Conservation (phyloP, 306 rosid genomes). For the Echinosophora koreensis region DNA sequence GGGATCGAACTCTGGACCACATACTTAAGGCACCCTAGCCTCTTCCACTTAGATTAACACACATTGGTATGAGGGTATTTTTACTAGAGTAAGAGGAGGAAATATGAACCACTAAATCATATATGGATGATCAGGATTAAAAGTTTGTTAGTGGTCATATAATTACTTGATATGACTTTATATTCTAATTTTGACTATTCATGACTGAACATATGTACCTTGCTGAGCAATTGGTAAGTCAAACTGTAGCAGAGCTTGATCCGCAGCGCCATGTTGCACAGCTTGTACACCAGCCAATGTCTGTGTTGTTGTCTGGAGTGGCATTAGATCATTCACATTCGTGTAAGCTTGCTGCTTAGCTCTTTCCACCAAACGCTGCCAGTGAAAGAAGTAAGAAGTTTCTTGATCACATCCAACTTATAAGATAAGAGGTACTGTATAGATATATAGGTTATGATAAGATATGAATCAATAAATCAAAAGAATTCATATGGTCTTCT, state of each 20-base stretch:
- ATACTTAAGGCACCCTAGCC: too few relatives aligned
- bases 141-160: too few relatives aligned
- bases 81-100: too few relatives aligned
- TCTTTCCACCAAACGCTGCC: conserved; percentile 46
- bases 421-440: background rate
- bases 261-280: conserved; percentile 16
- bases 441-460: background rate
- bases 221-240: conserved; percentile 24
- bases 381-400: background rate
- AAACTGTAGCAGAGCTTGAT: conserved; percentile 32
- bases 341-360: conserved; percentile 25
- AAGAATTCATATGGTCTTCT: too few relatives aligned
- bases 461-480: background rate
- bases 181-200: too few relatives aligned
- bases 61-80: too few relatives aligned
- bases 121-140: too few relatives aligned
- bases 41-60: too few relatives aligned
- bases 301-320: background rate
- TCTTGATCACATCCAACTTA: background rate
- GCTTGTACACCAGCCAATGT: conserved; percentile 27
- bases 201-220: conserved; percentile 45
- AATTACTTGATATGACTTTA: too few relatives aligned
- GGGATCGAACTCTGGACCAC: too few relatives aligned
- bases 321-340: conserved; percentile 31
- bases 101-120: too few relatives aligned